These are phyloP conservation scores for Saxispiralis lemnorum DNA, from an alignment of 495 filamentous ascomycete genomes.

Conservation along the genomic window DNA sequence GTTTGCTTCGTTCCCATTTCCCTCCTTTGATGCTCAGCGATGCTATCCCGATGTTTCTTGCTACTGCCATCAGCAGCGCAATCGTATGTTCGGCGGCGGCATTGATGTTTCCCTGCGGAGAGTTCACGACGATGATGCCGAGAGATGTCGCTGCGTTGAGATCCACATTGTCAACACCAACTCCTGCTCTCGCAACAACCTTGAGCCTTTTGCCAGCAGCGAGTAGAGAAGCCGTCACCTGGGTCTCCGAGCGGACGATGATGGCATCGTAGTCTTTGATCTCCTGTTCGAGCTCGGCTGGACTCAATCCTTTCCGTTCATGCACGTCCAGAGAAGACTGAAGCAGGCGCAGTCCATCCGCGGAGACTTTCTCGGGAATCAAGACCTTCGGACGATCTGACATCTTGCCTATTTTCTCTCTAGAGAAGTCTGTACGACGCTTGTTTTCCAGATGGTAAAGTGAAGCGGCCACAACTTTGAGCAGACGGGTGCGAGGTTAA, in stretches of 20 bases:
- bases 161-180: conserved; percentile 63
- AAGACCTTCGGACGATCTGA: conserved; percentile 36
- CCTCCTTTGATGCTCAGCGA: conserved; percentile 40
- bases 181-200: conserved; percentile 57
- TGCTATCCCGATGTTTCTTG: conserved; percentile 44
- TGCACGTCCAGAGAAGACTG: conserved; percentile 39
- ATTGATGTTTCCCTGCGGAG: conserved; percentile 49
- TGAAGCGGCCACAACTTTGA: too few species aligned
- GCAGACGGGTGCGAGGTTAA: too few species aligned
- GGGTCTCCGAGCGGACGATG: conserved; percentile 55
- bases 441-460: too few species aligned
- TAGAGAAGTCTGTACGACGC: too few species aligned
- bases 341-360: conserved; percentile 48
- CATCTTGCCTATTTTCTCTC: too few species aligned
- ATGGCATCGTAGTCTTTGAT: conserved; percentile 49
- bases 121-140: conserved; percentile 57
- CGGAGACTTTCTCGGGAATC: conserved; percentile 55
- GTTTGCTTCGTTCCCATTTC: conserved; percentile 49
- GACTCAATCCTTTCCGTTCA: conserved; percentile 35
- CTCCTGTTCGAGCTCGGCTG: conserved; percentile 37
- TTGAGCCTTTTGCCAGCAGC: conserved; percentile 40
- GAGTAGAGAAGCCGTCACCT: conserved; percentile 44
- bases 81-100: conserved; percentile 49
- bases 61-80: conserved; percentile 46
- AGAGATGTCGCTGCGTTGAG: conserved; percentile 43